Conservation (phyloP, 1,139 yeast species). For the Yamadazyma membranifaciens region DNA sequence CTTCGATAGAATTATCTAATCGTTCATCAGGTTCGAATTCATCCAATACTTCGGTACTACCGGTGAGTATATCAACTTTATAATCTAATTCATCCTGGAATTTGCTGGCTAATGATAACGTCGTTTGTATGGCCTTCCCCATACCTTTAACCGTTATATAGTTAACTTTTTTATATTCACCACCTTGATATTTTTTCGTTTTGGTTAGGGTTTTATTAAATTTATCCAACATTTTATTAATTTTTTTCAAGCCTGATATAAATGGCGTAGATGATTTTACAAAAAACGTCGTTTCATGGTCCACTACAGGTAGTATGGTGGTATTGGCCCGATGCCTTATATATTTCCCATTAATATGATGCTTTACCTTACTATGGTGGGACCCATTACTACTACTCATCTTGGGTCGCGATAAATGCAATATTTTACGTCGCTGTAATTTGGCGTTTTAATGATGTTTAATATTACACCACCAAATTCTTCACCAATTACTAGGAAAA, state of each 20-base stretch:
- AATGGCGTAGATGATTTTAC: conserved; percentile 62
- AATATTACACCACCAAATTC: conserved; percentile 6
- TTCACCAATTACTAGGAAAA: conserved; percentile 12
- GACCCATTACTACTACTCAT: background rate
- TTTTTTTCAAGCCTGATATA: conserved; percentile 59
- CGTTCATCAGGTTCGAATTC: conserved; percentile 39
- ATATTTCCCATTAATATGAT: conserved; percentile 25
- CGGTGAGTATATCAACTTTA: conserved; percentile 55
- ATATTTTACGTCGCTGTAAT: background rate
- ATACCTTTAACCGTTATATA: conserved; percentile 60
- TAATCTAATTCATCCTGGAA: conserved; percentile 47
- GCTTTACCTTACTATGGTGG: conserved; percentile 4
- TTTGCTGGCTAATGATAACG: conserved; percentile 44
- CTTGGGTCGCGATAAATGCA: conserved; percentile 1
- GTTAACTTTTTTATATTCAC: conserved; percentile 36
- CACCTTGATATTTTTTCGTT: conserved; percentile 33
- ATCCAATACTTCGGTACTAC: conserved; percentile 61
- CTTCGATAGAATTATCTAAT: conserved; percentile 35
- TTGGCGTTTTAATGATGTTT: conserved; percentile 2
- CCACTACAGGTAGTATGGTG: conserved; percentile 27
- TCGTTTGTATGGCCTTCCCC: conserved; percentile 63
- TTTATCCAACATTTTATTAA: conserved; percentile 44
- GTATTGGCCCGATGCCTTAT: conserved; percentile 48
- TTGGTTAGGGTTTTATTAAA: conserved; percentile 28
- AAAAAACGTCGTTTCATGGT: conserved; percentile 48